Base-by-base conservation (phyloP, 306 rosid genomes). In the Aeschynomene evenia region DNA sequence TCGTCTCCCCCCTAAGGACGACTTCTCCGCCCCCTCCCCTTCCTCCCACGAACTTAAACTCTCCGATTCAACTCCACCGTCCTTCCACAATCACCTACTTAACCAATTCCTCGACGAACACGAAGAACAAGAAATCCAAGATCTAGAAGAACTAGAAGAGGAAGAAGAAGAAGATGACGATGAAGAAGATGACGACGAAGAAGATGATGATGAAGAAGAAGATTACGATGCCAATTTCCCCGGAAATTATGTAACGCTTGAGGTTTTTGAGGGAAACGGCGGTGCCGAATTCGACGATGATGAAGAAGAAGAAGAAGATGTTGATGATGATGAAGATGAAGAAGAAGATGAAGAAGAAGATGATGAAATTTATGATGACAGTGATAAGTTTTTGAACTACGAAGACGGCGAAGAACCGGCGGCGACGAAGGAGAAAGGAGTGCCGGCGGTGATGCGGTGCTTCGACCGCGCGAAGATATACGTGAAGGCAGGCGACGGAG, bases 371-470 rank as follows among this genome's bases (percentile, higher is more conserved):
- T 77, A 79, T 29, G 81, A 74, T 29, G 58, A 42, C 0, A 11
- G 23, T 2, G 22, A 15, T 14, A 82, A 68, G 40, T 21, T 33
- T 3, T 58, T 9, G 37, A 72, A 56, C 21, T 81, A 60, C 2
- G 82, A 63, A 52, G 73, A 63, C 0, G 48, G 7, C 1, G 86
- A 76, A n/a, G 51, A n/a, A 16, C 51, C 51, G 23, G 80, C 74
- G 59, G 90, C 51, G 23, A 79, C 74, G 56, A 93, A 93, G 84
- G 98, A 93, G 81, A 93, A 90, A 63, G 96, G 97, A 9, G 71
- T 90, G 29, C 96, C 97, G 10, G 97, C 98, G 20, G 96, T 93
- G 69, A 93, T 93, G 98, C 81, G 97, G 20, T 93, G 97, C 51
- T 93, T 93, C 53, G 97, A 93, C 77, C 80, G 98, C 0, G 94